A percentile compares a stretch with the other conserved stretches of the same genome.
Evolutionary conservation across 768 basidiomycete genomes (phyloP).

Genomic region (Leucocoprinus birnbaumii): DNA sequence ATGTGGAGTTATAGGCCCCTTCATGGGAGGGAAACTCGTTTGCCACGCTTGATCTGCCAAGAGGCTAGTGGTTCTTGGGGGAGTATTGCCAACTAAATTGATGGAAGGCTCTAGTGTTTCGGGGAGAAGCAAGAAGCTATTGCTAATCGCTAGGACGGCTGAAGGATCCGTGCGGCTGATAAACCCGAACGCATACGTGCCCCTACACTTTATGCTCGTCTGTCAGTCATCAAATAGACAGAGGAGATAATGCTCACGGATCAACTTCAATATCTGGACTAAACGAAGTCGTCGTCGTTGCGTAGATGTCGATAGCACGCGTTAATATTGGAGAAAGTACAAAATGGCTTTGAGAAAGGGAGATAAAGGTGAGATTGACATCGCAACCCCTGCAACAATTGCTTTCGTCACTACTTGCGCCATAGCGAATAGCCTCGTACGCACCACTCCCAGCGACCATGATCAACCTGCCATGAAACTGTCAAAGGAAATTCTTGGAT

Average conservation of each 20-base stretch:
- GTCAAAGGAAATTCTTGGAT: neutral
- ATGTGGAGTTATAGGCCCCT: too few species aligned
- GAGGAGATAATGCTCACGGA: neutral
- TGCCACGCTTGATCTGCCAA: too few species aligned
- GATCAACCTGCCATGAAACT: neutral
- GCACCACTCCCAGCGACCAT: too few species aligned
- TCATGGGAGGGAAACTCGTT: too few species aligned
- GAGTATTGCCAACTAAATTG: neutral
- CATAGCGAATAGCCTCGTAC: too few species aligned
- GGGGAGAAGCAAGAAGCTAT: neutral
- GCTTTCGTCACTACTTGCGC: too few species aligned
- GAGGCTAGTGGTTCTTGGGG: too few species aligned
- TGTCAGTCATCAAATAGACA: neutral
- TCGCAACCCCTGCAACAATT: too few species aligned
- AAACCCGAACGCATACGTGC: neutral
- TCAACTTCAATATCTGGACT: neutral
- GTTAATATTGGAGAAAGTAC: too few species aligned
- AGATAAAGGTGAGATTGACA: too few species aligned
- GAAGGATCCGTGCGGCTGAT: neutral
- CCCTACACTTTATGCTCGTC: neutral
- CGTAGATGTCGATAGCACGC: too few species aligned
- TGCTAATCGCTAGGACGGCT: conserved; percentile 1
- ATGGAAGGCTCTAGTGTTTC: neutral
- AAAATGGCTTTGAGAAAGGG: too few species aligned
- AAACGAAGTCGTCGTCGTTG: neutral